Base-by-base conservation (phyloP, 2,329 filamentous ascomycete species). In the Talaromyces sp. region DNA sequence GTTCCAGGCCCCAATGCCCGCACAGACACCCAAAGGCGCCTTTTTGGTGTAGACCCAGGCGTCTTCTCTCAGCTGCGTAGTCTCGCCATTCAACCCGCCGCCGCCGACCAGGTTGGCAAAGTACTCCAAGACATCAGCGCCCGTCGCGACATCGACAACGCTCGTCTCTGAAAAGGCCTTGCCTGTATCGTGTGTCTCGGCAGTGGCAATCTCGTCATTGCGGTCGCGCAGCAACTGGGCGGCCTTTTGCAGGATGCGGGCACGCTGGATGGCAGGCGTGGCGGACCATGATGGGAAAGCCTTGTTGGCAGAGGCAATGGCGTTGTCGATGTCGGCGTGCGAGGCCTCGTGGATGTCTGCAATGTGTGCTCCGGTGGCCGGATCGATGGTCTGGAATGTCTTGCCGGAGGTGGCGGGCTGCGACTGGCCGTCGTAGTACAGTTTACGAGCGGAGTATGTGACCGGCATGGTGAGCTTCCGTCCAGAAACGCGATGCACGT, bases 1-100 rank as follows among this genome's bases (percentile, higher is more conserved):
- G 76, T 95, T 95, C 91, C 91, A 95, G 14, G 91, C 91, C 59
- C 91, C 91, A 65, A 95, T 95, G 60, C 90, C 91, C 14, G 85
- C 91, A 72, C 91, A 95, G 14, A 94, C 90, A 27, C 91, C 91
- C 19, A 95, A 79, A 5, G 91, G 83, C 66, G 90, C 88, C 72
- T 94, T 93, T 69, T 85, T 88, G 11, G 89, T 92, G 74, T 92
- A 91, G 41, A 94, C 85, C 84, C 88, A 92, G 3, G 91, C 90
- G 65, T 91, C 87, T 56, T 86, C 81, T 43, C 91, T 83, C 48
- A 95, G 80, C 59, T 87, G 85, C 54, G 87, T 87, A 21, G 89
- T 88, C 74, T 93, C 90, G 61, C 91, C 91, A 68, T 93, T 92
- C 64, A 93, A 78, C 21, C 91, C 88, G 58, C 90, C 90, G 48